phyloP scores from a whole-genome alignment of 768 basidiomycete genomes.

The Serendipita sp. region DNA sequence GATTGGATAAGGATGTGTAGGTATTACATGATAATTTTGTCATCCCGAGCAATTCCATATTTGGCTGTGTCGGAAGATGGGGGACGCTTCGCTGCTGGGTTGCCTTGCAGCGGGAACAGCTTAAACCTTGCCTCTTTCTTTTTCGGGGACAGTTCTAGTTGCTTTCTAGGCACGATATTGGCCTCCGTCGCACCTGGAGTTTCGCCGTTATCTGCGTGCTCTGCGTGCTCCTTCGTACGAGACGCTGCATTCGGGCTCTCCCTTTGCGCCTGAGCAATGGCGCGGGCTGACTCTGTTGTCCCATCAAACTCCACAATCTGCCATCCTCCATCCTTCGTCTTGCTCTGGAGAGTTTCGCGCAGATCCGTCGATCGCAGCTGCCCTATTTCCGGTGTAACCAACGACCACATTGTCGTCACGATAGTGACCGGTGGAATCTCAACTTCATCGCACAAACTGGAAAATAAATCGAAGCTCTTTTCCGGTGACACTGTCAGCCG shows the following conservation, averaged over 20 bases:
- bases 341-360: not conserved
- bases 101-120: not conserved
- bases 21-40: no score
- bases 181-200: not conserved
- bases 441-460: not conserved
- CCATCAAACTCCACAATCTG: not conserved
- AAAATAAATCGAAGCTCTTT: not conserved
- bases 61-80: not conserved
- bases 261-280: not conserved
- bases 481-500: not conserved
- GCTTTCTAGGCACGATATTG: not conserved
- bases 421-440: not conserved
- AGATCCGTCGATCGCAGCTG: not conserved
- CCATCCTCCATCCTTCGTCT: not conserved
- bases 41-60: no score
- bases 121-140: not conserved
- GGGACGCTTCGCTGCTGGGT: not conserved
- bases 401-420: not conserved
- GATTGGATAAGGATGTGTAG: no score
- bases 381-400: not conserved
- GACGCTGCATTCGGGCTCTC: not conserved
- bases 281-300: not conserved
- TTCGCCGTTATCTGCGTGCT: not conserved
- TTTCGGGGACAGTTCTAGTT: not conserved
- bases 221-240: not conserved